Percentiles rank a stretch among this genome's conserved stretches.
These are phyloP conservation scores for Mycena leptocephala DNA, from an alignment of 768 basidiomycete genomes.

Conservation along the genomic window DNA sequence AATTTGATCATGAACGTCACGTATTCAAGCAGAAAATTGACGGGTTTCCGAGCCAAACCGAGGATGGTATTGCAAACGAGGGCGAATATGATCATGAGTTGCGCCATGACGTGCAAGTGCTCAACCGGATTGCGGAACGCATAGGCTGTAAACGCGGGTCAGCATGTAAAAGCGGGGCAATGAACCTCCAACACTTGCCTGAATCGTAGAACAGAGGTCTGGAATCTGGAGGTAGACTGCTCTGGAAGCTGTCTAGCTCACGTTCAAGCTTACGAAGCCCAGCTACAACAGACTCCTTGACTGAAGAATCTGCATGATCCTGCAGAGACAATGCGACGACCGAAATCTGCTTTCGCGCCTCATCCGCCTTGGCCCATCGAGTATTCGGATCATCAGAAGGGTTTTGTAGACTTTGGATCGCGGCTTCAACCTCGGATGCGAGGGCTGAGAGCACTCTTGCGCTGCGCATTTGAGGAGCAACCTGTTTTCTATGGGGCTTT, in stretches of 20 bases:
- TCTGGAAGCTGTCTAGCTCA: background rate
- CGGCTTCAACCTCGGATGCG: background rate
- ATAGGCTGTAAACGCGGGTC: slow-evolving; percentile 17
- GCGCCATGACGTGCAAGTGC: slow-evolving; percentile 1
- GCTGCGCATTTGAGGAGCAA: background rate
- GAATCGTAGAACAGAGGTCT: slow-evolving; percentile 17
- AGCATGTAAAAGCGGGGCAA: no score
- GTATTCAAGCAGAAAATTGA: background rate
- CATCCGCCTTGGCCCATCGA: background rate
- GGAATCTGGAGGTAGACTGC: slow-evolving; percentile 8
- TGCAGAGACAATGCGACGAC: slow-evolving; percentile 6
- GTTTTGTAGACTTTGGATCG: background rate
- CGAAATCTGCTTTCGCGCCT: background rate
- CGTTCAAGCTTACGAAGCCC: background rate
- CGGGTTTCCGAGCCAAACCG: background rate
- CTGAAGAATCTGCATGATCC: background rate
- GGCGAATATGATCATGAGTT: slow-evolving; percentile 16
- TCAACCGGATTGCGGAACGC: slow-evolving; percentile 3
- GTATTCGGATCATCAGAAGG: background rate
- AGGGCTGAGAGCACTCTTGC: background rate
- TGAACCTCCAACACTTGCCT: slow-evolving; percentile 1
- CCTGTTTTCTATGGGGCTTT: background rate
- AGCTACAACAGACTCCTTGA: background rate
- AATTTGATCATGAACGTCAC: background rate
- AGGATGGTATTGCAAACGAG: slow-evolving; percentile 20